Evolutionary conservation across 176 grass and related monocot genomes (phyloP).

Genomic region (Avena atlantica): DNA sequence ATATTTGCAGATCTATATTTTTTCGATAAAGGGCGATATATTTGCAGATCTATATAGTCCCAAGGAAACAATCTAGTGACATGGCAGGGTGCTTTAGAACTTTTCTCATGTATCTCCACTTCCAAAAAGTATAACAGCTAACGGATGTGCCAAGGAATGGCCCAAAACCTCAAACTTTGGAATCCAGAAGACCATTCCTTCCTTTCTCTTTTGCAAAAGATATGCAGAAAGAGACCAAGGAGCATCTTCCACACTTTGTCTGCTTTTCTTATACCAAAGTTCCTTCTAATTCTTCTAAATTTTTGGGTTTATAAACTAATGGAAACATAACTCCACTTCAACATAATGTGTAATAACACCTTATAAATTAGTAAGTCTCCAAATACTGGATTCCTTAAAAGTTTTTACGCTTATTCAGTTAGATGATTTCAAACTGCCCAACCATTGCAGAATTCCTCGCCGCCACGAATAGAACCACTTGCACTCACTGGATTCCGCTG

Average conservation of each 20-base stretch:
- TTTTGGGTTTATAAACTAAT: background rate
- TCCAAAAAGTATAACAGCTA: conserved; percentile 46
- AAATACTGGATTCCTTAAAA: background rate
- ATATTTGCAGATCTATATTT: conserved; percentile 42
- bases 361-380: background rate
- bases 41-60: conserved; percentile 32
- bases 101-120: conserved; percentile 47
- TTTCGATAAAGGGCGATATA: background rate
- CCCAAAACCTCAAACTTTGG: conserved; percentile 44
- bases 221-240: conserved; percentile 29
- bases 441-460: background rate
- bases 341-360: conserved; percentile 28
- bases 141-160: conserved; percentile 32
- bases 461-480: background rate
- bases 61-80: conserved; percentile 48
- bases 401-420: background rate
- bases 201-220: conserved; percentile 46
- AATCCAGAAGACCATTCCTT: conserved; percentile 3
- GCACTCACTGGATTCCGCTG: conserved; percentile 28
- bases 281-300: background rate
- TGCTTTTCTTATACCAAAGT: conserved; percentile 27
- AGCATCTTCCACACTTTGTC: conserved; percentile 38
- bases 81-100: conserved; percentile 43
- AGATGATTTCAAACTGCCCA: background rate
- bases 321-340: background rate